A percentile compares a stretch with the other conserved stretches of the same genome.
Evolutionary conservation across 1,139 yeast species (phyloP).

Genomic region (Geotrichum histeridarum): DNA sequence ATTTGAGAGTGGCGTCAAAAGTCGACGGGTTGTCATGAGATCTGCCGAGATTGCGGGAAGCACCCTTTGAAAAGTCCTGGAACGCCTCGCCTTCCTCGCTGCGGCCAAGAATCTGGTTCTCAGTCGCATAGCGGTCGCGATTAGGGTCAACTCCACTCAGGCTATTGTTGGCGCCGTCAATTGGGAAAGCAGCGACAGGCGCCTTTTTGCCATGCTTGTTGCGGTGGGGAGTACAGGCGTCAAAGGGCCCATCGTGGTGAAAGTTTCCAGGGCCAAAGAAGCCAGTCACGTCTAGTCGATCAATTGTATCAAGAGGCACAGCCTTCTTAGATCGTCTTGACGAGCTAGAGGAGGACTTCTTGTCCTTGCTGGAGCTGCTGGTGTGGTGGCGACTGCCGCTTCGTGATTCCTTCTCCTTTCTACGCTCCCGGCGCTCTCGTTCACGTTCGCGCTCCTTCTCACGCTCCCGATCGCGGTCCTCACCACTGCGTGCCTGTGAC

Average conservation of each 20-base stretch:
- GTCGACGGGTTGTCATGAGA: conserved; percentile 17
- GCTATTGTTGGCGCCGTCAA: conserved; percentile 88
- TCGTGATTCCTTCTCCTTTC: background rate
- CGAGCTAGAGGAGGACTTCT: conserved; percentile 15
- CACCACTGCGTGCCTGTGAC: conserved; percentile 3
- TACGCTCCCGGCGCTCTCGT: background rate
- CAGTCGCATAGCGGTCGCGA: conserved; percentile 40
- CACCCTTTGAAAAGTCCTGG: conserved; percentile 22
- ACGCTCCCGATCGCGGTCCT: conserved; percentile 10
- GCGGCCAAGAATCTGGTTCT: conserved; percentile 37
- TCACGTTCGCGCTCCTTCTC: conserved; percentile 6
- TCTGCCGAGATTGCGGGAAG: conserved; percentile 10
- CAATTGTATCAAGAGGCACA: conserved; percentile 72
- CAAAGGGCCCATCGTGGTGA: conserved; percentile 98
- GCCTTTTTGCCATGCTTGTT: conserved; percentile 70
- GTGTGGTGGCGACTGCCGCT: conserved; percentile 11
- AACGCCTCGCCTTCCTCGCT: conserved; percentile 33
- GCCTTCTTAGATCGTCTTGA: conserved; percentile 39
- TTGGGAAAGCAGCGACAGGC: conserved; percentile 93
- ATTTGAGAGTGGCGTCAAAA: conserved; percentile 66
- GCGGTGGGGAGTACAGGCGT: conserved; percentile 95
- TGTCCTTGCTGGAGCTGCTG: background rate
- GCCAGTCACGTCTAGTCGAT: conserved; percentile 91
- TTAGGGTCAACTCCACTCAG: conserved; percentile 54
- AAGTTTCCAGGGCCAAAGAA: conserved; percentile 78